phyloP scores from a whole-genome alignment of 2,329 filamentous ascomycete species.

The Neonectria neomacrospora region DNA sequence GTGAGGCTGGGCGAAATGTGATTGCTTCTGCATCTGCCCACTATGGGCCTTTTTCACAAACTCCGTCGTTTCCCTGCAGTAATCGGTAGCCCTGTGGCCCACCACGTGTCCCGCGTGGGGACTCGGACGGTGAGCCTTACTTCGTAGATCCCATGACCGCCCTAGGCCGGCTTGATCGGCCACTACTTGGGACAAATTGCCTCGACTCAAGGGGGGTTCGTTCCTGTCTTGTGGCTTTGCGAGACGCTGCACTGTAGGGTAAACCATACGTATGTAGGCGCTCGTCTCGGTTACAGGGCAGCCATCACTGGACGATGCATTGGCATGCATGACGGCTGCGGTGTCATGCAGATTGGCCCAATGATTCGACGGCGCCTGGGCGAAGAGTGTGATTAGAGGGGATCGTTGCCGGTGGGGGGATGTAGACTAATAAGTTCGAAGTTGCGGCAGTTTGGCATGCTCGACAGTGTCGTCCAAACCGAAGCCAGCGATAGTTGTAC shows the following conservation, averaged over 20 bases:
- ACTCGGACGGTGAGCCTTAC: neutral
- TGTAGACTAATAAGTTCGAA: no score
- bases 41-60: neutral
- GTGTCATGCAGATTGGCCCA: conserved; percentile 15
- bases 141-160: conserved; percentile 14
- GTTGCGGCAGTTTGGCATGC: neutral
- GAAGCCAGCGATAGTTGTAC: neutral
- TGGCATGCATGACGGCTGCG: conserved; percentile 7
- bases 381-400: neutral
- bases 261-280: neutral
- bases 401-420: neutral
- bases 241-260: neutral
- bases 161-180: conserved; percentile 16
- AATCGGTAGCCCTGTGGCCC: neutral
- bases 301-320: conserved; percentile 4
- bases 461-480: no score
- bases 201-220: conserved; percentile 1
- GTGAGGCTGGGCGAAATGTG: neutral
- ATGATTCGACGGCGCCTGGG: neutral
- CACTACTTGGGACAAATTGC: neutral
- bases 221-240: neutral
- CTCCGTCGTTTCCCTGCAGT: neutral
- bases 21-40: neutral
- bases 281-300: conserved; percentile 18
- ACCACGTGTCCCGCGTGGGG: neutral